Conservation (phyloP, 768 basidiomycete species). For the Cantharellus anzutake region DNA sequence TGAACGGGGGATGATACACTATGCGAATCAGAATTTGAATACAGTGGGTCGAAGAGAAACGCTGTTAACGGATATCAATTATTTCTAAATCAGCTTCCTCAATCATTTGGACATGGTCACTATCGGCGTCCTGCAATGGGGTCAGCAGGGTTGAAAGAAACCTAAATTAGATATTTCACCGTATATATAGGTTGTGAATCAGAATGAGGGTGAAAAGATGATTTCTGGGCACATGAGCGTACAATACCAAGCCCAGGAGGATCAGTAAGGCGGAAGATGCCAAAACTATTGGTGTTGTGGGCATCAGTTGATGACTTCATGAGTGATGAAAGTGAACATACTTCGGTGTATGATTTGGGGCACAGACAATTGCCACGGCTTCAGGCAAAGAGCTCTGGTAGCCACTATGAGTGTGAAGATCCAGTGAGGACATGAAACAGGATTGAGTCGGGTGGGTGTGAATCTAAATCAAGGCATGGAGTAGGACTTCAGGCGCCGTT, state of each 20-base stretch:
- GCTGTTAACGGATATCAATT: constrained; percentile 43
- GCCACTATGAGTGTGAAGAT: constrained; percentile 76
- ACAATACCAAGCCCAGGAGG: constrained; percentile 66
- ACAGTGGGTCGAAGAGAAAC: neutral
- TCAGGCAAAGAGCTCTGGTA: constrained; percentile 85
- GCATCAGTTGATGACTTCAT: neutral
- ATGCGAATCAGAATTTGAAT: neutral
- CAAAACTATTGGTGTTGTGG: constrained; percentile 32
- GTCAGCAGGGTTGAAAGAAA: neutral
- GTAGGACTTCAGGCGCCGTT: no score
- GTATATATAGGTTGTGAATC: constrained; percentile 65
- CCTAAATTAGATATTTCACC: constrained; percentile 23
- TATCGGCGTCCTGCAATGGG: constrained; percentile 53
- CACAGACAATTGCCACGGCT: constrained; percentile 84
- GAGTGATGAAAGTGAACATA: constrained; percentile 18
- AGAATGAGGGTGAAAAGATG: constrained; percentile 75
- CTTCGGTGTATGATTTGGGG: constrained; percentile 61
- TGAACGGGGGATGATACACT: neutral
- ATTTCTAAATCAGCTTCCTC: constrained; percentile 57
- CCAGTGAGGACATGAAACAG: constrained; percentile 93
- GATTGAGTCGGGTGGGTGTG: constrained; percentile 85
- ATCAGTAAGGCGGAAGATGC: constrained; percentile 78
- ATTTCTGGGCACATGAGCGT: constrained; percentile 42
- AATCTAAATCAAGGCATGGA: constrained; percentile 30
- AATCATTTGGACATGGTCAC: constrained; percentile 59